phyloP scores from a whole-genome alignment of 768 basidiomycete genomes.

The Aureoboletus auriporus region DNA sequence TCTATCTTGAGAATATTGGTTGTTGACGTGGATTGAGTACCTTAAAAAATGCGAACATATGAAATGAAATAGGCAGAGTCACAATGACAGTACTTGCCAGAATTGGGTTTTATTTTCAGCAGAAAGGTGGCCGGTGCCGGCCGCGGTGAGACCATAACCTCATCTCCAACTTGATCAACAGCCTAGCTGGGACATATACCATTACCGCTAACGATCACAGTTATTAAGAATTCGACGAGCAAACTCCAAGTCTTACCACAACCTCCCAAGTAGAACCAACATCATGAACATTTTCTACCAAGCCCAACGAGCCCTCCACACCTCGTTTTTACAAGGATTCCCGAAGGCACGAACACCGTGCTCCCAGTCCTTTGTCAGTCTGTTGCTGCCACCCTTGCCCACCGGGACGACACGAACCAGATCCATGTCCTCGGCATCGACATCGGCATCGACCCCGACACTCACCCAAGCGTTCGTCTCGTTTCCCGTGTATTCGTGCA shows the following conservation, averaged over 20 bases:
- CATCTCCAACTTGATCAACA: too few species aligned
- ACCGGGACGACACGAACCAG: constrained; percentile 4
- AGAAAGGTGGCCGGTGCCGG: too few species aligned
- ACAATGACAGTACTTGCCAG: too few species aligned
- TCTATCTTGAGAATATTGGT: too few species aligned
- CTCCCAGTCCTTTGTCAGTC: constrained; percentile 1
- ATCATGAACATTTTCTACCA: constrained; percentile 20
- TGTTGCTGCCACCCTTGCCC: background rate
- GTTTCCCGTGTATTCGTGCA: constrained; percentile 3
- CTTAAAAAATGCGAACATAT: too few species aligned
- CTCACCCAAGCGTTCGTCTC: constrained; percentile 19
- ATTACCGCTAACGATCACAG: too few species aligned
- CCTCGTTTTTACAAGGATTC: constrained; percentile 15
- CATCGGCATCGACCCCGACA: constrained; percentile 2
- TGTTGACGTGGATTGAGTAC: too few species aligned
- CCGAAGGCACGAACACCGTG: background rate
- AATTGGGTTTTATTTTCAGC: too few species aligned
- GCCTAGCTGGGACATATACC: too few species aligned
- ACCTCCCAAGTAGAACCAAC: background rate
- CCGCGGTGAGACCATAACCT: too few species aligned
- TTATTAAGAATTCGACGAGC: too few species aligned
- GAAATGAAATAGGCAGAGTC: too few species aligned
- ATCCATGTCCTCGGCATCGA: constrained; percentile 8
- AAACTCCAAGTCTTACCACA: constrained; percentile 2
- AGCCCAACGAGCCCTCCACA: constrained; percentile 20